Conservation (phyloP, 164 flowering plant species). For the Vitis cinerea region DNA sequence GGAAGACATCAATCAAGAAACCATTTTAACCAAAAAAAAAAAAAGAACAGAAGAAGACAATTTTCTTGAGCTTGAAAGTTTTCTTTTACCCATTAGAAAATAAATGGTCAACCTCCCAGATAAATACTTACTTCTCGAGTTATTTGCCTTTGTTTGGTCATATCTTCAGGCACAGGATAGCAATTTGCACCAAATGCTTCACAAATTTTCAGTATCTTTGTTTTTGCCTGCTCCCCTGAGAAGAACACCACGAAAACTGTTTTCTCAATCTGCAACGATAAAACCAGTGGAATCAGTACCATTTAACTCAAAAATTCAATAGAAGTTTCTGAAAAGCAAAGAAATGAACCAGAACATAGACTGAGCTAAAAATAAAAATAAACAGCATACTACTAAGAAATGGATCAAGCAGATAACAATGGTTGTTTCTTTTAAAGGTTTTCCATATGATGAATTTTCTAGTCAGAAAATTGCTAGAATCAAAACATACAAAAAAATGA, state of each 20-base stretch:
- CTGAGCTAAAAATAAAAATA: not conserved
- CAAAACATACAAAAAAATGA: no score
- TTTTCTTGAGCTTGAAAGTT: not conserved
- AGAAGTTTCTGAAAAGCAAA: no score
- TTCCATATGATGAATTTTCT: no score
- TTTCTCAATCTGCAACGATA: constrained; percentile 75
- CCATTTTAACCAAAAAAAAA: not conserved
- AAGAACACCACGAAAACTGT: constrained; percentile 91
- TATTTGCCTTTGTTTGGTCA: constrained; percentile 80
- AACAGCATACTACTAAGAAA: not conserved
- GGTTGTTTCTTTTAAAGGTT: no score
- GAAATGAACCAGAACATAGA: no score
- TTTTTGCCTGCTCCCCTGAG: constrained; percentile 95
- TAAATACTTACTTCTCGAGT: constrained; percentile 65
- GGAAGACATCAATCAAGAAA: no score
- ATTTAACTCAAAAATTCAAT: not conserved
- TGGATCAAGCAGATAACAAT: not conserved
- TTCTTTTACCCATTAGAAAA: not conserved
- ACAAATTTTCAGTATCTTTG: constrained; percentile 91
- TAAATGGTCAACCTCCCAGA: not conserved
- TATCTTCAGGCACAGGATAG: constrained; percentile 95
- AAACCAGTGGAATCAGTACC: not conserved
- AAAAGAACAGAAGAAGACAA: not conserved
- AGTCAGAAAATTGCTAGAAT: no score
- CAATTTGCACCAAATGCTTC: constrained; percentile 99